Evolutionary conservation across 2,329 filamentous ascomycete genomes (phyloP).

Genomic region (Claviceps cyperi): DNA sequence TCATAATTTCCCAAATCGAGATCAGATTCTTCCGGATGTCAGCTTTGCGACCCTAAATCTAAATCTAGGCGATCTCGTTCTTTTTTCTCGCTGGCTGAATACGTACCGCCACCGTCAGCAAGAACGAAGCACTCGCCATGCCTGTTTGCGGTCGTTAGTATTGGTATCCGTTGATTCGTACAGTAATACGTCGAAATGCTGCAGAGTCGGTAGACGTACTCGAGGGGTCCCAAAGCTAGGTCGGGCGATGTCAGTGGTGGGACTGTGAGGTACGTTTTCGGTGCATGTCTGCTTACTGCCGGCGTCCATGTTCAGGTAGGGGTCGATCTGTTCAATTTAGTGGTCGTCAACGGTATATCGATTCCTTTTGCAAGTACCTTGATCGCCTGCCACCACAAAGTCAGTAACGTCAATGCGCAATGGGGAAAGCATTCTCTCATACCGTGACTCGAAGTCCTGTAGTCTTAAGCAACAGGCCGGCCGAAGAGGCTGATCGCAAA

Average conservation of each 20-base stretch:
- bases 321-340: conserved; percentile 25
- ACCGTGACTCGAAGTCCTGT: conserved; percentile 13
- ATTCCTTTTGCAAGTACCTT: not conserved
- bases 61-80: not conserved
- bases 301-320: conserved; percentile 29
- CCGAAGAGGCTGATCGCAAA: conserved; percentile 42
- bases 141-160: conserved; percentile 22
- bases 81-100: not conserved
- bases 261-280: not conserved
- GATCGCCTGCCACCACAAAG: not conserved
- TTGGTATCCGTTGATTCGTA: conserved; percentile 2
- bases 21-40: conserved; percentile 22
- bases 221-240: conserved; percentile 15
- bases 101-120: conserved; percentile 53
- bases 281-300: conserved; percentile 6
- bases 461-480: conserved; percentile 37
- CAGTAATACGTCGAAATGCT: too few relatives aligned
- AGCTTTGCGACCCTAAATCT: not conserved
- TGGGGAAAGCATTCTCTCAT: not conserved
- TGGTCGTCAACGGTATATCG: not conserved
- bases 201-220: conserved; percentile 11
- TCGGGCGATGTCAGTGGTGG: not conserved
- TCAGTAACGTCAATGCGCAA: not conserved
- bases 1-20: conserved; percentile 45
- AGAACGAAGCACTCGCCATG: conserved; percentile 87